Percentiles rank a stretch among this genome's conserved stretches.
phyloP scores from a whole-genome alignment of 768 basidiomycete genomes.

The Lactarius akahatsu region DNA sequence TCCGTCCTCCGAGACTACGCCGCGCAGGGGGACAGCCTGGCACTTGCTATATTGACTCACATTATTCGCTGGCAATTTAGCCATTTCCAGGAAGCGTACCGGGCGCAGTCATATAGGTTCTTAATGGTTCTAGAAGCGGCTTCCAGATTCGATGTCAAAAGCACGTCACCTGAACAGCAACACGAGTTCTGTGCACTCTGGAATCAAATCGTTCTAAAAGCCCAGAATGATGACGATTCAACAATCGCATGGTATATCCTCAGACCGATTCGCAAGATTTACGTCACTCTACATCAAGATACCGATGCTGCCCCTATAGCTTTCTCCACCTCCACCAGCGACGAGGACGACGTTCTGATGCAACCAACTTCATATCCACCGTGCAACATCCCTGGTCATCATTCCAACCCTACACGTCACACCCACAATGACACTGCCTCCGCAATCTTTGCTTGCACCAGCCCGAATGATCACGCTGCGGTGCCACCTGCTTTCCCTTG shows the following conservation, averaged over 20 bases:
- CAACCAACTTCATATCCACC: no score
- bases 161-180: not conserved
- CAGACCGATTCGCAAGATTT: no score
- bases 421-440: no score
- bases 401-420: no score
- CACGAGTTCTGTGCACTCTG: not conserved
- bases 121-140: not conserved
- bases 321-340: no score
- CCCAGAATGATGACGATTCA: accelerated
- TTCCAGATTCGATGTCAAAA: not conserved
- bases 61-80: not conserved
- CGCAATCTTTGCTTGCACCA: no score
- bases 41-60: not conserved
- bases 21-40: not conserved
- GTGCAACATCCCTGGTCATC: no score
- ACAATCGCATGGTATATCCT: no score
- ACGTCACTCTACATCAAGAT: no score
- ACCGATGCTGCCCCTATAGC: no score
- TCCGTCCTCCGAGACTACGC: not conserved
- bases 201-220: not conserved
- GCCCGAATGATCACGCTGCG: no score
- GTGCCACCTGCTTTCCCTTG: not conserved
- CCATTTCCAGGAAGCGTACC: accelerated
- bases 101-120: not conserved
- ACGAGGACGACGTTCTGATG: accelerated